Evolutionary conservation across 2,329 filamentous ascomycete species (phyloP).

Genomic region (Alternaria ethzedia): DNA sequence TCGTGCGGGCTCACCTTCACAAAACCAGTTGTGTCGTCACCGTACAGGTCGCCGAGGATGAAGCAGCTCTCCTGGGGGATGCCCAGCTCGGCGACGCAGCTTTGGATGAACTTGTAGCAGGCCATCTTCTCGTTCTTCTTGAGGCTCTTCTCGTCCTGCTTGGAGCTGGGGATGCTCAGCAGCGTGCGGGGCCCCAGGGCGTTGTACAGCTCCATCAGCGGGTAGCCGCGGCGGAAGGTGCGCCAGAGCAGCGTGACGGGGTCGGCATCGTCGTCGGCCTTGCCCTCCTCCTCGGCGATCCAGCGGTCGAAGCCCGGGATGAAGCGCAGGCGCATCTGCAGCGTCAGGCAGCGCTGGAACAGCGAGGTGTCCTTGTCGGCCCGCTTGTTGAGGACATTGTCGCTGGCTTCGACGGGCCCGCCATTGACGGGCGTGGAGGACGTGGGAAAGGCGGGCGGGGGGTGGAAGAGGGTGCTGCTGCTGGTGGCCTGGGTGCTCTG

Average conservation of each 20-base stretch:
- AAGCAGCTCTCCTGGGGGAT: slow-evolving; percentile 85
- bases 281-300: slow-evolving; percentile 73
- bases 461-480: slow-evolving; percentile 53
- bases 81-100: slow-evolving; percentile 81
- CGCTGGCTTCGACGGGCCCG: slow-evolving; percentile 74
- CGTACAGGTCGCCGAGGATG: slow-evolving; percentile 88
- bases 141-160: slow-evolving; percentile 61
- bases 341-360: slow-evolving; percentile 90
- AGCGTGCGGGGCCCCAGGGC: slow-evolving; percentile 73
- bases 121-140: slow-evolving; percentile 84
- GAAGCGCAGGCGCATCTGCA: slow-evolving; percentile 80
- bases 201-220: slow-evolving; percentile 89
- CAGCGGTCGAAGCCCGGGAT: slow-evolving; percentile 84
- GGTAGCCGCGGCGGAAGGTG: slow-evolving; percentile 81
- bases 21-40: slow-evolving; percentile 94
- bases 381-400: slow-evolving; percentile 97
- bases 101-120: slow-evolving; percentile 90
- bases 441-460: slow-evolving; percentile 34
- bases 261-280: slow-evolving; percentile 71
- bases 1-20: slow-evolving; percentile 71
- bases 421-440: slow-evolving; percentile 51
- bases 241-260: slow-evolving; percentile 93
- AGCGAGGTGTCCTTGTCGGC: slow-evolving; percentile 90
- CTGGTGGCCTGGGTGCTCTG: slow-evolving; percentile 56
- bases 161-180: slow-evolving; percentile 70